Evolutionary conservation across 257 asterid genomes (phyloP).

Genomic region (Fraxinus pennsylvanica): DNA sequence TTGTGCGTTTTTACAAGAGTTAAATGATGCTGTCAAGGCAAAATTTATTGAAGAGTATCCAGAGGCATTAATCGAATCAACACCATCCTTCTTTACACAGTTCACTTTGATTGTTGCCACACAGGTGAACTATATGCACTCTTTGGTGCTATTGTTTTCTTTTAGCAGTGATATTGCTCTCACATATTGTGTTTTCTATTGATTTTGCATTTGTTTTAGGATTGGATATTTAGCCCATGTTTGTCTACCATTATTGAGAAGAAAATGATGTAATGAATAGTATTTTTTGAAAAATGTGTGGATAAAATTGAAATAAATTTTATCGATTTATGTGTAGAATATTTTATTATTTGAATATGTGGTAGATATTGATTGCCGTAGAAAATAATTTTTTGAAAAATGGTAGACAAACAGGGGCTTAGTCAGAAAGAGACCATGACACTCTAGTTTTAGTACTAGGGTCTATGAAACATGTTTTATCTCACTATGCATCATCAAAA

Average conservation of each 20-base stretch:
- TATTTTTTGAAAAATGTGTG: no score
- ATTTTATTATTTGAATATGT: no score
- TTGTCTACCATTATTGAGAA: no score
- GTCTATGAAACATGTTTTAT: no score
- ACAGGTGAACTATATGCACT: constrained; percentile 47
- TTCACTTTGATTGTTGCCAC: constrained; percentile 83
- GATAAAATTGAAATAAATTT: no score
- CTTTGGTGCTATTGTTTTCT: background rate
- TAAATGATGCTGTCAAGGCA: constrained; percentile 94
- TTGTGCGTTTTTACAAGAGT: constrained; percentile 85
- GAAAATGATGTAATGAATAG: no score
- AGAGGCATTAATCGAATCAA: constrained; percentile 64
- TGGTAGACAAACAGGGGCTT: no score
- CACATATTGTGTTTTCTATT: background rate
- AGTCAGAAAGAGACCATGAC: background rate
- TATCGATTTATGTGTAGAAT: no score
- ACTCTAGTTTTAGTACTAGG: constrained; percentile 6
- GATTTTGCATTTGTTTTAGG: constrained; percentile 2
- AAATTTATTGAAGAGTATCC: constrained; percentile 88
- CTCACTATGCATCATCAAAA: no score
- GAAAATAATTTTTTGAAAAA: no score
- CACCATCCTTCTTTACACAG: constrained; percentile 83
- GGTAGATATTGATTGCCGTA: no score
- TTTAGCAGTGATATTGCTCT: background rate
- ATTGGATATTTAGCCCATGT: background rate